A percentile compares a stretch with the other conserved stretches of the same genome.
Evolutionary conservation across 106 monocot species (phyloP).

Genomic region (Amphibolis antarctica): DNA sequence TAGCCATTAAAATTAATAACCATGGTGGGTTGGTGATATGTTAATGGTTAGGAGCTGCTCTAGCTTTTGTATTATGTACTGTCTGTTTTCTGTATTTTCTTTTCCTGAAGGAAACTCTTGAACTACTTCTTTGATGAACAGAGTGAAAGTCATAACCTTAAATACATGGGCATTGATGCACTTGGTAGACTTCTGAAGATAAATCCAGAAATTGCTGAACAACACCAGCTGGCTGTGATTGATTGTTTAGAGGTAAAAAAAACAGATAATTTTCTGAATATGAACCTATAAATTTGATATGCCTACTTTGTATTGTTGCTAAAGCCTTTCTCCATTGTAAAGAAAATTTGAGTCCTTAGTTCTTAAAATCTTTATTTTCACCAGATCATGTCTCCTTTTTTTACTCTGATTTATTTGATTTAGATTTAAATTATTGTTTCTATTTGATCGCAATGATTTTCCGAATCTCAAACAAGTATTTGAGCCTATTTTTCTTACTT

Average conservation of each 20-base stretch:
- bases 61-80: too few species aligned
- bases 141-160: conserved; percentile 95
- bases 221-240: conserved; percentile 96
- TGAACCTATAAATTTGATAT: neutral
- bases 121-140: conserved; percentile 19
- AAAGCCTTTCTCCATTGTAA: neutral
- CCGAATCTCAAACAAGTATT: too few species aligned
- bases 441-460: too few species aligned
- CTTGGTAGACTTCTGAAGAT: conserved; percentile 87
- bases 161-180: conserved; percentile 99
- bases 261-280: neutral
- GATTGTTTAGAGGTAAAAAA: conserved; percentile 92
- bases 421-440: too few species aligned
- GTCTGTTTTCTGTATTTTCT: too few species aligned
- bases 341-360: neutral
- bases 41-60: too few species aligned
- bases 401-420: too few species aligned
- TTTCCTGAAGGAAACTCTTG: neutral
- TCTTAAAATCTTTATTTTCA: neutral
- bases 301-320: neutral
- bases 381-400: neutral
- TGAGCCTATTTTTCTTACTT: too few species aligned
- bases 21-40: too few species aligned
- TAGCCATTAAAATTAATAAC: too few species aligned
- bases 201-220: conserved; percentile 95